Percentiles rank a stretch among this genome's conserved stretches.
These are phyloP conservation scores for Heritiera littoralis DNA, from an alignment of 345 rosid species.

Conservation along the genomic window DNA sequence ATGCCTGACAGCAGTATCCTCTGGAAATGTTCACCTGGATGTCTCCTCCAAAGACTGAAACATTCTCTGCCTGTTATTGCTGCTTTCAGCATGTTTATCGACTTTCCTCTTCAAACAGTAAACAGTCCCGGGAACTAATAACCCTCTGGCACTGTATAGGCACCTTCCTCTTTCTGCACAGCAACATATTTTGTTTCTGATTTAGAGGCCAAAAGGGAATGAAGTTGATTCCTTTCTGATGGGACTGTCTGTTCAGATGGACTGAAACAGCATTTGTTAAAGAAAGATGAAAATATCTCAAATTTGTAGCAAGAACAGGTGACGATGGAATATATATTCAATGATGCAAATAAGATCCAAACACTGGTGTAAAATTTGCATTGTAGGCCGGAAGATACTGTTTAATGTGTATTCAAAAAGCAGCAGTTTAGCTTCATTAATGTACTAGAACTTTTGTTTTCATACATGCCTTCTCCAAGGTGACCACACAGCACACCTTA, in stretches of 20 bases:
- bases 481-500: background rate
- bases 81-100: conserved; percentile 23
- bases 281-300: background rate
- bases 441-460: too few species aligned
- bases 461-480: too few species aligned
- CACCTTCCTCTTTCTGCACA: conserved; percentile 24
- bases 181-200: conserved; percentile 22
- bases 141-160: conserved; percentile 43
- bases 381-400: background rate
- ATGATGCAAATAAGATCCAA: background rate
- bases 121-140: conserved; percentile 73
- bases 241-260: conserved; percentile 33
- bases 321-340: background rate
- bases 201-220: conserved; percentile 24
- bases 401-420: background rate
- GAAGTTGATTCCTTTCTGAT: conserved; percentile 24
- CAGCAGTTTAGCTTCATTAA: background rate
- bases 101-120: conserved; percentile 73
- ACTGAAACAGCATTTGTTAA: conserved; percentile 3
- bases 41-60: conserved; percentile 80
- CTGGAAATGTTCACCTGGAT: conserved; percentile 84
- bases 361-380: background rate
- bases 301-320: background rate
- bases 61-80: conserved; percentile 39
- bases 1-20: conserved; percentile 78